These are phyloP conservation scores for Plasmodium cynomolgi DNA, from an alignment of 169 alveolate genomes.

Conservation along the genomic window DNA sequence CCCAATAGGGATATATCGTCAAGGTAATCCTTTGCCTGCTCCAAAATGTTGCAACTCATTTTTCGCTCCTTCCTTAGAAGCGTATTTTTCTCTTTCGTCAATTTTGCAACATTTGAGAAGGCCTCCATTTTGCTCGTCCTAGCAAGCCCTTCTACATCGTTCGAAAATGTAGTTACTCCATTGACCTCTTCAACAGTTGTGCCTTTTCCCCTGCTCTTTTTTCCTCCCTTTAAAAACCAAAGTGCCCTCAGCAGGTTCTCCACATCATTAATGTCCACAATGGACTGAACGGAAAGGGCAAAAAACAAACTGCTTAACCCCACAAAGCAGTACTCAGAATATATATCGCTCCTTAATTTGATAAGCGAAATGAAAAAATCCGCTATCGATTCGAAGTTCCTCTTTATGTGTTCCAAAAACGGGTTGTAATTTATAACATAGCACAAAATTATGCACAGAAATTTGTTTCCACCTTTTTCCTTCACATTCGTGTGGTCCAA, in stretches of 20 bases:
- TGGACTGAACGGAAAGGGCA: conserved; percentile 30
- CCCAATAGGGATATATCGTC: background rate
- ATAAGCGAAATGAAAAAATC: conserved; percentile 10
- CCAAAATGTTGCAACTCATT: conserved; percentile 7
- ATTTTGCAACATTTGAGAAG: background rate
- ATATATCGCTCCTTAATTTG: conserved; percentile 36
- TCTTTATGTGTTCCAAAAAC: conserved; percentile 30
- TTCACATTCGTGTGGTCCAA: background rate
- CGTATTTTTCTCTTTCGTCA: background rate
- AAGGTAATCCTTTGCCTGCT: background rate
- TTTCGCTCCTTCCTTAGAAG: background rate
- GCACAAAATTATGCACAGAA: conserved; percentile 49
- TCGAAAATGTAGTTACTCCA: background rate
- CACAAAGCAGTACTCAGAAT: conserved; percentile 52
- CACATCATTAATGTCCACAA: conserved; percentile 23
- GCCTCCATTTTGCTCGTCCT: background rate
- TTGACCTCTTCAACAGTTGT: background rate
- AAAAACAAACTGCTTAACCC: conserved; percentile 63
- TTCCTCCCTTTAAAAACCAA: background rate
- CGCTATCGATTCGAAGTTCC: background rate
- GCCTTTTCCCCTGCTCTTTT: background rate
- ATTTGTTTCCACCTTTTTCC: background rate
- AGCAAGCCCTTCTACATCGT: background rate
- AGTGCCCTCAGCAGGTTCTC: background rate
- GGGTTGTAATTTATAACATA: conserved; percentile 60